Conservation (phyloP, 1,139 yeast species). For the Zygosaccharomyces pseudobailii region DNA sequence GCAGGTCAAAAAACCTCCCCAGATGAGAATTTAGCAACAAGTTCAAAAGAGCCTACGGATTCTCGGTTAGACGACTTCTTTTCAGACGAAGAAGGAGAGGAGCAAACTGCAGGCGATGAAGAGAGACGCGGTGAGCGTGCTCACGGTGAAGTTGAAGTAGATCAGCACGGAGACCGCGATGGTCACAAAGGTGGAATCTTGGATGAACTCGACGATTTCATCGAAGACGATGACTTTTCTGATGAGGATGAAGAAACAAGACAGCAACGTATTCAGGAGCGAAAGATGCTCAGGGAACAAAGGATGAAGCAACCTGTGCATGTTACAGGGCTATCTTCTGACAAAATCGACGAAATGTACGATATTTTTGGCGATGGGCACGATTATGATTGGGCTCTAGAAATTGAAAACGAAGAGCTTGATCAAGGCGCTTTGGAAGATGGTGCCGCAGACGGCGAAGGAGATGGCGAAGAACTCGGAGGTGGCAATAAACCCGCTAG, state of each 20-base stretch:
- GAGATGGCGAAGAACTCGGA: conserved; percentile 46
- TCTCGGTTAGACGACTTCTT: conserved; percentile 70
- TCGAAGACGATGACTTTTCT: conserved; percentile 93
- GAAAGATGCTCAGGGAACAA: conserved; percentile 34
- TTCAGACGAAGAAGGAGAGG: conserved; percentile 72
- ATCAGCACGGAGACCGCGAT: conserved; percentile 15
- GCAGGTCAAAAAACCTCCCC: conserved; percentile 46
- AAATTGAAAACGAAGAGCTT: conserved; percentile 68
- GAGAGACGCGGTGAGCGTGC: conserved; percentile 31
- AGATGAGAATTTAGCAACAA: conserved; percentile 25
- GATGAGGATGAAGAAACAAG: conserved; percentile 76
- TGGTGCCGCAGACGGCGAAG: conserved; percentile 40
- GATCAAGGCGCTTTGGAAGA: conserved; percentile 37
- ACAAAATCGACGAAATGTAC: conserved; percentile 84
- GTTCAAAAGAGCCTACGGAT: conserved; percentile 14
- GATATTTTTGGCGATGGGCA: conserved; percentile 97
- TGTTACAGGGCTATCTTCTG: conserved; percentile 79
- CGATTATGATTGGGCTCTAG: conserved; percentile 97
- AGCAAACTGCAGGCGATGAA: conserved; percentile 35
- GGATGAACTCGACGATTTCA: conserved; percentile 94
- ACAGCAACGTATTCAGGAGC: conserved; percentile 36
- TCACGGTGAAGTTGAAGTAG: conserved; percentile 35
- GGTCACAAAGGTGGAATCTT: conserved; percentile 31
- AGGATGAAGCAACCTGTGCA: conserved; percentile 48
- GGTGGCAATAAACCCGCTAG: conserved; percentile 40